Conservation (phyloP, 2,329 filamentous ascomycete species). For the Sclerotinia subarctica region DNA sequence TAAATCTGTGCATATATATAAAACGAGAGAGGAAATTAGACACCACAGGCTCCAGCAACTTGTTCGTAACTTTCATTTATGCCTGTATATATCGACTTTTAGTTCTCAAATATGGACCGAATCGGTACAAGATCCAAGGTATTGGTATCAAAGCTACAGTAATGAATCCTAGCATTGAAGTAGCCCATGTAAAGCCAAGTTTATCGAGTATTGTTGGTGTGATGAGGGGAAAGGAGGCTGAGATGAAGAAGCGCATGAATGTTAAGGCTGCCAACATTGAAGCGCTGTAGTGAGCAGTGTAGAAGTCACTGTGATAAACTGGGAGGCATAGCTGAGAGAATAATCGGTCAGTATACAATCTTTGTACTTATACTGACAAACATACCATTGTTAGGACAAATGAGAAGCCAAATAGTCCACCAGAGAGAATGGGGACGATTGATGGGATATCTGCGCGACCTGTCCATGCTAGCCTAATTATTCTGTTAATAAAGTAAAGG, state of each 20-base stretch:
- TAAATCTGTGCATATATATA: background rate
- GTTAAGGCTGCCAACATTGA: conserved; percentile 13
- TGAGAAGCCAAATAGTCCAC: conserved; percentile 52
- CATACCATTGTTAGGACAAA: conserved; percentile 57
- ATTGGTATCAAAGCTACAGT: conserved; percentile 43
- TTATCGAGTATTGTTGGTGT: conserved; percentile 48
- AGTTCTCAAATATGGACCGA: conserved; percentile 39
- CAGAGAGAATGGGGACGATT: conserved; percentile 35
- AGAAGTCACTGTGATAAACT: conserved; percentile 16
- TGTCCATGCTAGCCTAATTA: conserved; percentile 26
- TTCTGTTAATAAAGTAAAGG: background rate
- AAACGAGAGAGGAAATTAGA: background rate
- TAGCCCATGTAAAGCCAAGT: conserved; percentile 45
- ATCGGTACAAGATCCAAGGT: conserved; percentile 45
- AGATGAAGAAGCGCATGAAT: conserved; percentile 30
- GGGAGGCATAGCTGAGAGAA: conserved; percentile 6
- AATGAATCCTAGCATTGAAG: conserved; percentile 44
- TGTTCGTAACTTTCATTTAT: background rate
- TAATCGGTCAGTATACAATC: background rate
- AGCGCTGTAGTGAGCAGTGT: conserved; percentile 11
- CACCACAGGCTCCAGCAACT: too few species aligned
- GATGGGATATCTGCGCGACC: conserved; percentile 30
- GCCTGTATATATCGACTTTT: conserved; percentile 35
- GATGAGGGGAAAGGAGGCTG: conserved; percentile 36
- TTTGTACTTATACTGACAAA: background rate